Evolutionary conservation across 2,329 filamentous ascomycete species (phyloP), one percentile per base, ranked within the genome.

Genomic region (Xylariomycetidae sp.): DNA sequence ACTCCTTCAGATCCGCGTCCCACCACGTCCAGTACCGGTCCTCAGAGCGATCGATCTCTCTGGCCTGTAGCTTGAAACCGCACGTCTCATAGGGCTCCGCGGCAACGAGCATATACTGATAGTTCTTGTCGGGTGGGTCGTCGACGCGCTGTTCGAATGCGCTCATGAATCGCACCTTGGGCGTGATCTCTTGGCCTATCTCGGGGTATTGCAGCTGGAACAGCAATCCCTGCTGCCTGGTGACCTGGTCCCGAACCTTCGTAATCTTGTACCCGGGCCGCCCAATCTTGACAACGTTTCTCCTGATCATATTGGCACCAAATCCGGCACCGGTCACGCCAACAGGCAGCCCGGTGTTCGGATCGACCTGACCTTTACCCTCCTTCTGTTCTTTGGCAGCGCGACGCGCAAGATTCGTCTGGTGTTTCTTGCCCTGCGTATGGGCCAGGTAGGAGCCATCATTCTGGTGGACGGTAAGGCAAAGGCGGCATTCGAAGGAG

Each of bases 21-120:
- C 89, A 98, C 81, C 89, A 97, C 34, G 79, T 84, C 75, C 90
- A 98, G 62, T 89, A 92, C 53, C 82, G 77, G 37, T 86, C 89
- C 47, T 94, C 88, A 16, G 85, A 75, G 51, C 88, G 78, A 65
- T 98, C 92, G 39, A 98, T 80, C 69, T 97, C 92, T 39, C 88
- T 73, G 5, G 89, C 87, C 60, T 95, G 92, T 35, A 98, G 71
- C 72, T 98, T 98, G 63, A 98, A 97, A 4, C 79, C 87, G 59
- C 90, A 94, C 3, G 88, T 97, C 77, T 98, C 90, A 66, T 98
- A 98, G 9, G 92, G 92, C 68, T 98, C 92, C 9, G 90, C 92
- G 1, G 92, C 90, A 9, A 98, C 85, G 32, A 97, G 72, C 48
- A 98, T 70, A 59, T 97, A 98, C 72, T 98, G 92, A 57, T 83